A percentile compares a stretch with the other conserved stretches of the same genome.
These are phyloP conservation scores for Aspergillus puulaauensis DNA, from an alignment of 2,329 filamentous ascomycete species.

Conservation along the genomic window DNA sequence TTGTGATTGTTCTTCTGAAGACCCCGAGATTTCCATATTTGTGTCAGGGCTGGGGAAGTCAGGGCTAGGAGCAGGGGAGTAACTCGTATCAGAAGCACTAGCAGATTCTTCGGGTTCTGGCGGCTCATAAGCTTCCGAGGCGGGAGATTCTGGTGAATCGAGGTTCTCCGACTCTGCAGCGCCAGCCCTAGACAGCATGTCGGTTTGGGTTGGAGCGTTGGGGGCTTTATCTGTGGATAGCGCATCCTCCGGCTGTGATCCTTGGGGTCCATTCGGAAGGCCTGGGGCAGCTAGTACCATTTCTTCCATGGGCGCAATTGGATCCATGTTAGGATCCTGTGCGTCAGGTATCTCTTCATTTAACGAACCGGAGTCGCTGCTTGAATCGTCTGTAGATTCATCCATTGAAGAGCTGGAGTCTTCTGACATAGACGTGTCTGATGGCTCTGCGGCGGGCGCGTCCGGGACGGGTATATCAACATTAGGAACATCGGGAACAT, in stretches of 20 bases:
- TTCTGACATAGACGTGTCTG: slow-evolving; percentile 27
- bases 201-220: slow-evolving; percentile 2
- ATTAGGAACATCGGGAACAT: slow-evolving; percentile 4
- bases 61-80: slow-evolving; percentile 46
- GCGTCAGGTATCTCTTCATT: slow-evolving; percentile 15
- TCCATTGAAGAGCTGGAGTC: slow-evolving; percentile 39
- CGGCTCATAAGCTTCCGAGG: slow-evolving; percentile 58
- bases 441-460: slow-evolving; percentile 14
- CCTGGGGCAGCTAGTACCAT: slow-evolving; percentile 1
- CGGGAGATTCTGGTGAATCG: slow-evolving; percentile 29
- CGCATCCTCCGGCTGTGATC: background rate
- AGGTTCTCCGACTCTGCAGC: slow-evolving; percentile 14
- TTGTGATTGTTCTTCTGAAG: slow-evolving; percentile 21
- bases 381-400: slow-evolving; percentile 35
- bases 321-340: background rate
- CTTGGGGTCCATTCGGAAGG: background rate
- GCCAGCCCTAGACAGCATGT: slow-evolving; percentile 3
- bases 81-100: slow-evolving; percentile 27
- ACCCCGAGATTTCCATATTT: slow-evolving; percentile 19
- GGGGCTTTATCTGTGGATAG: slow-evolving; percentile 4
- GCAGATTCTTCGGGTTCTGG: slow-evolving; percentile 41
- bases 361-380: slow-evolving; percentile 18
- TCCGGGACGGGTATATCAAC: slow-evolving; percentile 11
- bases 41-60: slow-evolving; percentile 36
- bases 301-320: background rate